These are phyloP conservation scores for Ochromonadaceae sp. DNA, from an alignment of 352 stramenopile genomes.

Conservation along the genomic window DNA sequence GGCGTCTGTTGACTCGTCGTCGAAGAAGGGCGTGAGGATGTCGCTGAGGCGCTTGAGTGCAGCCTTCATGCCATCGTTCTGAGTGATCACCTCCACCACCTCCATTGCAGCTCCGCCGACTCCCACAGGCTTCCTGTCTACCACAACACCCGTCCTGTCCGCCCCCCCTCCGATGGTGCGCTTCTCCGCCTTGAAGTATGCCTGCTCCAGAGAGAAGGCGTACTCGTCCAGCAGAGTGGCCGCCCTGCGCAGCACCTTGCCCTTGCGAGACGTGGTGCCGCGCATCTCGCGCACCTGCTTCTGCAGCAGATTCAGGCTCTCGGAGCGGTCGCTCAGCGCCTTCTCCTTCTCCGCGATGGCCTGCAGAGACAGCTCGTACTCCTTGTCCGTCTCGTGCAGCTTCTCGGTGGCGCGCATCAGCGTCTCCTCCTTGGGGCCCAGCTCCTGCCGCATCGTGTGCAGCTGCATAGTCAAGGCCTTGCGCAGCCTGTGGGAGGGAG, in stretches of 20 bases:
- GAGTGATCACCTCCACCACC: too few relatives aligned
- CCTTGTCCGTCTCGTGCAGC: not conserved
- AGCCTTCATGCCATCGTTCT: too few relatives aligned
- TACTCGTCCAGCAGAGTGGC: slow-evolving; percentile 9
- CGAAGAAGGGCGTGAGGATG: not conserved
- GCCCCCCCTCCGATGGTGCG: not conserved
- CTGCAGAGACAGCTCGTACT: slow-evolving; percentile 3
- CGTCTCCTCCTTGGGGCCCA: slow-evolving; percentile 1
- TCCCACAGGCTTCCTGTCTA: too few relatives aligned
- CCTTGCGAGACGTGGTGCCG: not conserved
- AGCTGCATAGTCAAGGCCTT: slow-evolving; percentile 1
- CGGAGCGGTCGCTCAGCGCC: not conserved
- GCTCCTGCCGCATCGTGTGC: not conserved
- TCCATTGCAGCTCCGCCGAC: too few relatives aligned
- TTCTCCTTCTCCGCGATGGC: slow-evolving; percentile 15
- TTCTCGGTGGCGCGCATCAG: not conserved
- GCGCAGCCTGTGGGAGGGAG: too few relatives aligned
- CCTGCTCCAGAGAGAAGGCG: not conserved
- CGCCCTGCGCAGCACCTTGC: not conserved
- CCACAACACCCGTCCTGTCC: too few relatives aligned
- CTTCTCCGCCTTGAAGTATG: not conserved
- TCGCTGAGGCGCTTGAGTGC: not conserved
- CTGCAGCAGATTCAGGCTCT: not conserved
- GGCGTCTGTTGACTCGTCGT: too few relatives aligned
- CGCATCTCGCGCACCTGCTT: slow-evolving; percentile 10